Conservation (phyloP, 2,329 filamentous ascomycete species). For the Pyrenophora tritici-repentis region DNA sequence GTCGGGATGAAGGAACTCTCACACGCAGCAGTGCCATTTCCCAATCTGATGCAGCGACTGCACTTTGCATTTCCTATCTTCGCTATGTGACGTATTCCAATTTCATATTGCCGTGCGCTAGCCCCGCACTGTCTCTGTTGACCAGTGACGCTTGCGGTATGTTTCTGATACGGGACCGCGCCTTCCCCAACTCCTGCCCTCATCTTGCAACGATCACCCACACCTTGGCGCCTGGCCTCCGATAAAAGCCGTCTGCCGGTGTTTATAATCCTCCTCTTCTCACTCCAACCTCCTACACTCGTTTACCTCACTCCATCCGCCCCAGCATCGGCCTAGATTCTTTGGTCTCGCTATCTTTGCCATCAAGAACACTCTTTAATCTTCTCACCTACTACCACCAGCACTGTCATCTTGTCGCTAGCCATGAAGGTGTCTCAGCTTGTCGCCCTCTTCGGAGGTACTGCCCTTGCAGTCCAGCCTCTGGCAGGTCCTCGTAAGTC, state of each 20-base stretch:
- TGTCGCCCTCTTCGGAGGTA: slow-evolving; percentile 30
- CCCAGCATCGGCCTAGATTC: slow-evolving; percentile 7
- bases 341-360: slow-evolving; percentile 22
- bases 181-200: slow-evolving; percentile 16
- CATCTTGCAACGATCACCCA: slow-evolving; percentile 11
- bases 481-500: slow-evolving; percentile 29
- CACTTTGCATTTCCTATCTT: not conserved
- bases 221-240: slow-evolving; percentile 25
- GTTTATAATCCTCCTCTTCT: slow-evolving; percentile 13
- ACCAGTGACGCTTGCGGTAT: not conserved
- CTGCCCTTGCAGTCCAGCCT: slow-evolving; percentile 26
- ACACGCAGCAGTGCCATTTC: slow-evolving; percentile 13
- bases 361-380: slow-evolving; percentile 27
- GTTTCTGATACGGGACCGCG: slow-evolving; percentile 20
- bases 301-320: slow-evolving; percentile 22
- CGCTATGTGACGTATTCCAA: slow-evolving; percentile 8
- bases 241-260: slow-evolving; percentile 12
- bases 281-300: slow-evolving; percentile 33
- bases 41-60: not conserved
- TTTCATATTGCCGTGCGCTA: not conserved
- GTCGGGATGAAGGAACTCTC: slow-evolving; percentile 19
- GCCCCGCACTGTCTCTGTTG: not conserved
- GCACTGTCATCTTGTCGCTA: slow-evolving; percentile 18
- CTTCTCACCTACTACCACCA: slow-evolving; percentile 16
- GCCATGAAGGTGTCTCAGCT: slow-evolving; percentile 37